A percentile compares a stretch with the other conserved stretches of the same genome.
phyloP scores from a whole-genome alignment of 352 stramenopile species.

The Phytopythium delawarense region DNA sequence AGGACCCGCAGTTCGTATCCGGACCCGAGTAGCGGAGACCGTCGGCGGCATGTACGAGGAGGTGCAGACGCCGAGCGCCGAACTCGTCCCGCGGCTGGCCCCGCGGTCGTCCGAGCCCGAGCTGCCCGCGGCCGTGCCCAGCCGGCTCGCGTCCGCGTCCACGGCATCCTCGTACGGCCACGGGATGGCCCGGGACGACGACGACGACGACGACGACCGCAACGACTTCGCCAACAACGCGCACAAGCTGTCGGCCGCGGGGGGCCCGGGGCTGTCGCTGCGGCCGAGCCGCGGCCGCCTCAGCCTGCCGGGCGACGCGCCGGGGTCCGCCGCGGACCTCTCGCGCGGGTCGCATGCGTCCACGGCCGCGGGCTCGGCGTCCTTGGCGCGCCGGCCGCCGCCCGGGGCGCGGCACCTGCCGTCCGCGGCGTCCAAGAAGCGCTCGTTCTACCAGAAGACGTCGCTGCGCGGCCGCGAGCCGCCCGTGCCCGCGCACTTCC shows the following conservation, averaged over 20 bases:
- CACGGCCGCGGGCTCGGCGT: not conserved
- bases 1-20: not conserved
- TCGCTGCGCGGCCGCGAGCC: conserved; percentile 46
- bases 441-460: conserved; percentile 42
- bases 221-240: conserved; percentile 4
- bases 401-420: not conserved
- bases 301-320: conserved; percentile 15
- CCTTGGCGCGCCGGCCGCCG: not conserved
- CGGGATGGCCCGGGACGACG: conserved; percentile 21
- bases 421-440: conserved; percentile 39
- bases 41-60: conserved; percentile 22
- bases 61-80: conserved; percentile 22
- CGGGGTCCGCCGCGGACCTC: not conserved
- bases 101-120: conserved; percentile 26
- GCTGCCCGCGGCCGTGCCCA: conserved; percentile 12
- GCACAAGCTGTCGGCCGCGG: conserved; percentile 24
- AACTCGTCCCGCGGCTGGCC: conserved; percentile 9
- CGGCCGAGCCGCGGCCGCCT: conserved; percentile 11
- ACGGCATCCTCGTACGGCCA: conserved; percentile 15
- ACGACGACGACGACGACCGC: conserved; percentile 14
- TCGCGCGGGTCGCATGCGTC: not conserved
- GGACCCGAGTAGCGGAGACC: not conserved
- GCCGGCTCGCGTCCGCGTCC: conserved; percentile 11
- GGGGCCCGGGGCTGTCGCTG: conserved; percentile 7
- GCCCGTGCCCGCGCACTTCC: conserved; percentile 44